Evolutionary conservation across 306 rosid species (phyloP).

Genomic region (Lathyrus aphaca): DNA sequence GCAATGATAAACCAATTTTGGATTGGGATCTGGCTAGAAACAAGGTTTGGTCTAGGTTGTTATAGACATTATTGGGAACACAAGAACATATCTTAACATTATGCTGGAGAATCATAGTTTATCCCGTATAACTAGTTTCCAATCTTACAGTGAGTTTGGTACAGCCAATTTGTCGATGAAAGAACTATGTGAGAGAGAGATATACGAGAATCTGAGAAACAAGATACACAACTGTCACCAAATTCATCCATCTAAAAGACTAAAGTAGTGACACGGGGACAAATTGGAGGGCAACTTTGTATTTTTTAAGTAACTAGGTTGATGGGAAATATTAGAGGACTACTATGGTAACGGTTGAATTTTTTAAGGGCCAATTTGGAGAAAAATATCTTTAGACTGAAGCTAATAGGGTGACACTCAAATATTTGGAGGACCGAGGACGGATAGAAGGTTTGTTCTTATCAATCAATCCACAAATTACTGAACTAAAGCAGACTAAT

Average conservation of each 20-base stretch:
- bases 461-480: conserved; percentile 11
- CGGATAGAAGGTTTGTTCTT: background rate
- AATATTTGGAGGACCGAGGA: background rate
- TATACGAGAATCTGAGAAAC: background rate
- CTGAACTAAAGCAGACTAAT: conserved; percentile 16
- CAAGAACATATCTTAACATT: background rate
- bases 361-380: background rate
- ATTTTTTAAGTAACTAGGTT: too few relatives aligned
- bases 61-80: too few relatives aligned
- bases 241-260: background rate
- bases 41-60: background rate
- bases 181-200: background rate
- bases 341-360: background rate
- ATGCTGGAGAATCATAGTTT: background rate
- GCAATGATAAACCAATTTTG: background rate
- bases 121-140: background rate
- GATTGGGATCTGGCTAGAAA: background rate
- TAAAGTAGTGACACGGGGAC: conserved; percentile 1
- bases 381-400: conserved; percentile 5
- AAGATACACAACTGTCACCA: background rate
- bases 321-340: background rate
- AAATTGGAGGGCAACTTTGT: background rate
- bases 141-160: background rate
- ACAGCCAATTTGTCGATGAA: background rate
- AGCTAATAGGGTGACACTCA: conserved; percentile 6